These are phyloP conservation scores for Geotrichum aggregatum DNA, from an alignment of 1,139 yeast genomes.

Conservation along the genomic window DNA sequence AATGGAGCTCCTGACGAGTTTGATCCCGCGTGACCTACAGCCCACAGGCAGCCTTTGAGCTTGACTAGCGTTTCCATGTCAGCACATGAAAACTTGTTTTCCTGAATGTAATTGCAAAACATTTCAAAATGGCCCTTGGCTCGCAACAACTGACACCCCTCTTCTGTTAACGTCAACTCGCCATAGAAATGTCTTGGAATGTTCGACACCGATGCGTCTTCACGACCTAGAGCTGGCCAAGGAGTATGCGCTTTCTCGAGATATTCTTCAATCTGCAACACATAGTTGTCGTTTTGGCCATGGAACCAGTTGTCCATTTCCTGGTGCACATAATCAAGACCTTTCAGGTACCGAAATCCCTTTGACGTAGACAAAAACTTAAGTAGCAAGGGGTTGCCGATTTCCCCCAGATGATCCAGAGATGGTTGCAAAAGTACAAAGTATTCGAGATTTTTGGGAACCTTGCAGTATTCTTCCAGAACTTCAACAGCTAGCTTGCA, in stretches of 20 bases:
- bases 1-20: slow-evolving; percentile 58
- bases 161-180: slow-evolving; percentile 72
- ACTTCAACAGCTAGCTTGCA: slow-evolving; percentile 54
- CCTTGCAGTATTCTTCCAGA: slow-evolving; percentile 47
- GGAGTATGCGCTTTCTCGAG: slow-evolving; percentile 33
- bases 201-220: slow-evolving; percentile 15
- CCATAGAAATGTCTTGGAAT: slow-evolving; percentile 74
- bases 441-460: slow-evolving; percentile 43
- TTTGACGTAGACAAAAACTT: slow-evolving; percentile 52
- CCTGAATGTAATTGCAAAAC: slow-evolving; percentile 44
- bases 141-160: slow-evolving; percentile 57
- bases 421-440: slow-evolving; percentile 47
- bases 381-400: slow-evolving; percentile 49
- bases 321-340: slow-evolving; percentile 49
- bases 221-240: slow-evolving; percentile 15
- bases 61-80: slow-evolving; percentile 38
- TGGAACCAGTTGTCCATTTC: slow-evolving; percentile 62
- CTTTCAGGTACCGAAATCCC: slow-evolving; percentile 54
- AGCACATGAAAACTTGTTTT: slow-evolving; percentile 27
- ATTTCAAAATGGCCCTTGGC: slow-evolving; percentile 47
- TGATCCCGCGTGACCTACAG: slow-evolving; percentile 77
- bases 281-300: slow-evolving; percentile 52
- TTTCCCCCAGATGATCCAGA: slow-evolving; percentile 44
- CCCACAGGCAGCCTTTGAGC: slow-evolving; percentile 79
- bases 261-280: slow-evolving; percentile 48